phyloP scores from a whole-genome alignment of 2,329 filamentous ascomycete genomes.

The Thelonectria rubi region DNA sequence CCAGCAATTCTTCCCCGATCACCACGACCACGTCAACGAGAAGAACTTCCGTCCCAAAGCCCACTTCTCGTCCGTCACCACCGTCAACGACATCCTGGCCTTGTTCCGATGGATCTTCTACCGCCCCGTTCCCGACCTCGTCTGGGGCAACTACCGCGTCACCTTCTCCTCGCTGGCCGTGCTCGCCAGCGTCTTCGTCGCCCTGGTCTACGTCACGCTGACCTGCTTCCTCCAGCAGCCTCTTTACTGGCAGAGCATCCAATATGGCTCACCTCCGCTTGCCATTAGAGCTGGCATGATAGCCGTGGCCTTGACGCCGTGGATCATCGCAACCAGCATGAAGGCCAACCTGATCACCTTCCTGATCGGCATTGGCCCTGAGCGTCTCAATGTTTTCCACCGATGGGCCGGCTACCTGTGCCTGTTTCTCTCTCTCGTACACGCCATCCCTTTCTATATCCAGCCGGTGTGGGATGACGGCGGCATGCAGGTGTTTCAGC shows the following conservation, averaged over 20 bases:
- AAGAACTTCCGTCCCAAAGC: slow-evolving; percentile 70
- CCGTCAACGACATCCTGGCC: slow-evolving; percentile 82
- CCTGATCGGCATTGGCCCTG: slow-evolving; percentile 89
- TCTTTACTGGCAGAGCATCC: slow-evolving; percentile 88
- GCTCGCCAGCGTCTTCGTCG: slow-evolving; percentile 71
- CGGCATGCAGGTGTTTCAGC: slow-evolving; percentile 74
- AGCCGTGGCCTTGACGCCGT: slow-evolving; percentile 88
- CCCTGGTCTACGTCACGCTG: slow-evolving; percentile 76
- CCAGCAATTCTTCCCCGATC: slow-evolving; percentile 79
- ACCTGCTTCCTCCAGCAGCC: slow-evolving; percentile 90
- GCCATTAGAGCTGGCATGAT: slow-evolving; percentile 92
- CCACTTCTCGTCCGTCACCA: slow-evolving; percentile 77
- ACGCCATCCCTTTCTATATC: slow-evolving; percentile 89
- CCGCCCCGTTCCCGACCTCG: slow-evolving; percentile 80
- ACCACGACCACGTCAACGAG: slow-evolving; percentile 61
- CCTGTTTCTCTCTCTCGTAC: slow-evolving; percentile 81
- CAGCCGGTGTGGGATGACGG: slow-evolving; percentile 86
- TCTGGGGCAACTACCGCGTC: slow-evolving; percentile 72
- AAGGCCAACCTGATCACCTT: slow-evolving; percentile 88
- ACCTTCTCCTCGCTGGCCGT: slow-evolving; percentile 84
- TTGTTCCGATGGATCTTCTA: slow-evolving; percentile 90
- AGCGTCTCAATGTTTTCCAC: slow-evolving; percentile 91
- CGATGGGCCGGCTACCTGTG: slow-evolving; percentile 91
- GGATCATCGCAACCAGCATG: slow-evolving; percentile 89
- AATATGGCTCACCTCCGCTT: slow-evolving; percentile 85